These are phyloP conservation scores for Pachysandra terminalis DNA, from an alignment of 164 flowering plant species.

Conservation along the genomic window DNA sequence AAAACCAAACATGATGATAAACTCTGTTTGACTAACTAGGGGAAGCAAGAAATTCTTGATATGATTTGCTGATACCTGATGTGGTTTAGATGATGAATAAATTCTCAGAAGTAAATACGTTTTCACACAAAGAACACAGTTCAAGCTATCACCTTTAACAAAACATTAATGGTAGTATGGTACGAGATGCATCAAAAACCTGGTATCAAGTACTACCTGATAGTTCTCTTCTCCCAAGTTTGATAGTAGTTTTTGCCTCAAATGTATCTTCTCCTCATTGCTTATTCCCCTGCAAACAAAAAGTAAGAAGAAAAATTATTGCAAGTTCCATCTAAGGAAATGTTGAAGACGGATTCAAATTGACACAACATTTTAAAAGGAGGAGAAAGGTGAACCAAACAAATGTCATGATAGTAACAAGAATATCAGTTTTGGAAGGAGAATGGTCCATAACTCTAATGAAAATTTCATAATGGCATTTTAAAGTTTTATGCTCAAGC, in stretches of 20 bases:
- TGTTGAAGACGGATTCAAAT: too few species aligned
- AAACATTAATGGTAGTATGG: slow-evolving; percentile 1
- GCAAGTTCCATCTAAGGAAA: too few species aligned
- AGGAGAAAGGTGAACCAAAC: too few species aligned
- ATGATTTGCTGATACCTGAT: too few species aligned
- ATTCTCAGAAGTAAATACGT: not conserved
- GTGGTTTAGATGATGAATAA: not conserved
- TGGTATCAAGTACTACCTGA: slow-evolving; percentile 45
- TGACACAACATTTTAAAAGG: too few species aligned
- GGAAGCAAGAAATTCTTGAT: not conserved
- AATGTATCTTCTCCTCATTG: slow-evolving; percentile 81
- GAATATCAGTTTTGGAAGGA: too few species aligned
- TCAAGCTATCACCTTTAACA: not conserved
- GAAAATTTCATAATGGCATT: too few species aligned
- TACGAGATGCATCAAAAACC: slow-evolving; percentile 7
- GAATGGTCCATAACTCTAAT: too few species aligned
- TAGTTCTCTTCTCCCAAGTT: slow-evolving; percentile 83
- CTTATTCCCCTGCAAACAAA: slow-evolving; percentile 59
- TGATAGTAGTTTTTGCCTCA: slow-evolving; percentile 68
- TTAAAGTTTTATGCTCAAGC: too few species aligned
- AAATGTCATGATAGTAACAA: too few species aligned
- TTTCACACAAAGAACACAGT: too few species aligned
- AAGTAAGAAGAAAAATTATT: not conserved
- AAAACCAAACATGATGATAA: not conserved
- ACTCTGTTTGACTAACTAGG: not conserved